phyloP scores from a whole-genome alignment of 2,329 filamentous ascomycete species.

The Diaporthe destruens region DNA sequence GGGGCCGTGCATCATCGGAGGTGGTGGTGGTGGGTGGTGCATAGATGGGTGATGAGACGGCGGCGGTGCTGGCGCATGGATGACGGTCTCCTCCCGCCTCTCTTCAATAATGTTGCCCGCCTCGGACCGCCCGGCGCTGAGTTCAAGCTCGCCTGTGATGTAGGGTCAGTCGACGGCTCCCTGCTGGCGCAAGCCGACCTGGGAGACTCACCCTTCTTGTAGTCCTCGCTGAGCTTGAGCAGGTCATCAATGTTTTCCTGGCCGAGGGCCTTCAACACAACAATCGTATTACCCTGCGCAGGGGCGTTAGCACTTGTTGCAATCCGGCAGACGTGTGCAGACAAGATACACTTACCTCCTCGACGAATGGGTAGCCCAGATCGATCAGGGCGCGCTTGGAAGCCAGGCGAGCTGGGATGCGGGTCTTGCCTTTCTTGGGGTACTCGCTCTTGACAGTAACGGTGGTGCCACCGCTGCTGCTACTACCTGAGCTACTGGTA shows the following conservation, averaged over 20 bases:
- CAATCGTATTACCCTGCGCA: slow-evolving; percentile 80
- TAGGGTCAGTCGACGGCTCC: slow-evolving; percentile 17
- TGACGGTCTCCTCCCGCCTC: slow-evolving; percentile 58
- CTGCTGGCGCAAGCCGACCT: neutral
- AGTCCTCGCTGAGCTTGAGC: slow-evolving; percentile 84
- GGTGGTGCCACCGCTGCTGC: slow-evolving; percentile 61
- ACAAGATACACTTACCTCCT: slow-evolving; percentile 73
- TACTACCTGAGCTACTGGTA: slow-evolving; percentile 60
- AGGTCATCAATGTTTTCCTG: slow-evolving; percentile 94
- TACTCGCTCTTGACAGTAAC: slow-evolving; percentile 70
- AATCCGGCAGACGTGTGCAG: neutral
- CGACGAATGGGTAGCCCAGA: slow-evolving; percentile 85
- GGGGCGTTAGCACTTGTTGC: slow-evolving; percentile 50
- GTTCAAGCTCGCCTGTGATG: slow-evolving; percentile 57
- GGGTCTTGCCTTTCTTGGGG: slow-evolving; percentile 88
- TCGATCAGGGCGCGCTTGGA: slow-evolving; percentile 85
- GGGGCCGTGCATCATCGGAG: slow-evolving; percentile 26
- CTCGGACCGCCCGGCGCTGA: slow-evolving; percentile 60
- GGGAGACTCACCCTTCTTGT: slow-evolving; percentile 67
- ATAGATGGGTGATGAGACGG: slow-evolving; percentile 39
- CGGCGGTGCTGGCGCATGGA: slow-evolving; percentile 48
- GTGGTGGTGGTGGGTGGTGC: slow-evolving; percentile 15
- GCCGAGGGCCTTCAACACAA: slow-evolving; percentile 86
- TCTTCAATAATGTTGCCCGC: slow-evolving; percentile 59
- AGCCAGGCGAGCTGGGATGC: slow-evolving; percentile 84